Evolutionary conservation across 768 basidiomycete species (phyloP).

Genomic region (Rhodocollybia butyracea): DNA sequence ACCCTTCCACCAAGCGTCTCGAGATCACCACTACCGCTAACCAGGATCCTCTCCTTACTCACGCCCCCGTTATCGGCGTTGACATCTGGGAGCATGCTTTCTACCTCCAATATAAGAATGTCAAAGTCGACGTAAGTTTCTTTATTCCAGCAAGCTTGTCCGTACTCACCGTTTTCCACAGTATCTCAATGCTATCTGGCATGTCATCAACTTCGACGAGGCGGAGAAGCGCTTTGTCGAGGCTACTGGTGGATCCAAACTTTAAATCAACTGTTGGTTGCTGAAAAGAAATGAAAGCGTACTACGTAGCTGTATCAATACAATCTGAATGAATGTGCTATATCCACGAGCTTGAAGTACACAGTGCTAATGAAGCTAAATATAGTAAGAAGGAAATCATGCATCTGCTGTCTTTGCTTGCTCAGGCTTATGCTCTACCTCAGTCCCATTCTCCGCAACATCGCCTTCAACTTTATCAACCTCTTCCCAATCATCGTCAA

Average conservation of each 20-base stretch:
- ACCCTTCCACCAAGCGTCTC: constrained; percentile 63
- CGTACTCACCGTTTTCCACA: constrained; percentile 18
- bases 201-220: constrained; percentile 70
- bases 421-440: not conserved
- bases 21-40: constrained; percentile 91
- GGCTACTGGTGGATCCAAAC: constrained; percentile 18
- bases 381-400: no score
- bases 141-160: not conserved
- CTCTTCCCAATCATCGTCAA: not conserved
- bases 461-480: not conserved
- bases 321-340: not conserved
- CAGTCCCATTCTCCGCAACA: not conserved
- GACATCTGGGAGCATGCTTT: constrained; percentile 97
- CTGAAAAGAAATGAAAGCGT: not conserved
- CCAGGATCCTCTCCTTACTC: constrained; percentile 86
- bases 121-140: constrained; percentile 81
- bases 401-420: not conserved
- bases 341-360: not conserved
- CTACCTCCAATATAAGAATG: constrained; percentile 96
- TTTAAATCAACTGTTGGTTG: not conserved
- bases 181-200: constrained; percentile 80
- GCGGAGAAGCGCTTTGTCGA: constrained; percentile 64
- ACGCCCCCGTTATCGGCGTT: constrained; percentile 83
- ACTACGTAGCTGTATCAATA: constrained; percentile 5
- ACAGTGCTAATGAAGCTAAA: not conserved